Evolutionary conservation across 2,329 filamentous ascomycete genomes (phyloP), one percentile per base, ranked within the genome.

Genomic region (Didymella sp.): DNA sequence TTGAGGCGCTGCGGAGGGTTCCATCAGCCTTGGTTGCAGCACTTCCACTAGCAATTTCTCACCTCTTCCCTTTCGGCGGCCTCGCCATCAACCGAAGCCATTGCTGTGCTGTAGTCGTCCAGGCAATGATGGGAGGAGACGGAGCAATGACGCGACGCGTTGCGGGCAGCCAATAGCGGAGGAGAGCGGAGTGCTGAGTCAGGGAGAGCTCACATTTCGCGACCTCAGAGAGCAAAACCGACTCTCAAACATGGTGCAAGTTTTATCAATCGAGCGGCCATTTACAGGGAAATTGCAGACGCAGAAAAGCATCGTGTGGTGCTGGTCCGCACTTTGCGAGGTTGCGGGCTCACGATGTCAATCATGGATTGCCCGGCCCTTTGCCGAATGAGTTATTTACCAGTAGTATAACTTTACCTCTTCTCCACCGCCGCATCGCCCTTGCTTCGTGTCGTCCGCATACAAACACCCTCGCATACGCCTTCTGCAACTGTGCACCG

Each of bases 1-100:
- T 78, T 77, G 66, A 78, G 74, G 37, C 74, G 73, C 75, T 96
- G 51, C 17, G 11, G 37, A 33, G 22, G 22, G 41, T 59, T 25
- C 42, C 35, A 25, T 45, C 47, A 50, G 37, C 27, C 12, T 24
- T 13, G 7, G 11, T 19, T 6, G 13, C 38, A 41, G 22, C 6
- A 13, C 9, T 22, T 15, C 17, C 17, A 11, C 13, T 3, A 6
- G 1, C 17, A 1, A 2, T 11, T 9, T n/a, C 45, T 17, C 48
- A 73, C 74, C 59, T 76, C 73, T 67, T 75, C 73, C 44, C 66
- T 67, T 45, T 73, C 69, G 17, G 59, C 58, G 17, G 64, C 63
- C 9, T 67, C 64, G 47, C 67, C 59, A 37, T 58, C 61, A 21
- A 48, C 63, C 13, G 69, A 64, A 17, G 72, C 60, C 72, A 72